Base-by-base conservation (phyloP, 2,329 filamentous ascomycete genomes). In the Phyllosticta ampelicida region DNA sequence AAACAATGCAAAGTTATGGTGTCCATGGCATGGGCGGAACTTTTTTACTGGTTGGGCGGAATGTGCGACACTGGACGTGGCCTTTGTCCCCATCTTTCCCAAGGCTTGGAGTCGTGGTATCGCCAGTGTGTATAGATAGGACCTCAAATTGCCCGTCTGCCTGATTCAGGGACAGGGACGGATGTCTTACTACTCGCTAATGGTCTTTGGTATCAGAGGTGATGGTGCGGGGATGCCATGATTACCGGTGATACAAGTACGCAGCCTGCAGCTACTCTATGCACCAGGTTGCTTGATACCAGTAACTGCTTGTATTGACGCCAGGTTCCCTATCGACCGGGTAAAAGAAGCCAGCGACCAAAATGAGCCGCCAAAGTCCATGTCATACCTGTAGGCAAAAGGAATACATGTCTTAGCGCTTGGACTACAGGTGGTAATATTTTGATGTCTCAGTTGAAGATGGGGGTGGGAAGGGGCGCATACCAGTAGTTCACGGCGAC, bases 401-500 rank as follows among this genome's bases (percentile, higher is more conserved):
- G 44, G 1, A 26, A 26, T 9, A 8, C 5, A 16, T n/a, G 4
- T 9, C 11, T 10, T 44, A 44, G 36, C 36, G 16, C 16, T 18
- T 44, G 36, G 36, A 44, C 36, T n/a, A 8, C n/a, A n/a, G 13
- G n/a, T 26, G 13, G 16, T 44, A 5, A 13, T 44, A n/a, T 44
- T 36, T 44, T 18, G 16, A 16, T 44, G 36, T 44, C 36, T 18
- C 16, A 44, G 36, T 3, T 2, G 21, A 13, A 9, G n/a, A 8
- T 11, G 4, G 3, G 23, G 1, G 9, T 2, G 19, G 1, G 23
- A 1, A 9, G 9, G 4, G 2, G 18, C 52, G 21, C n/a, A n/a
- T 18, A 59, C 57, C 89, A 94, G 70, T 92, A 92, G 66, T 94
- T 94, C 44, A 90, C 84, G 1, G 89, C 87, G 58, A 87, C 83